A percentile compares a stretch with the other conserved stretches of the same genome.
Evolutionary conservation across 139 green algal species (phyloP).

Genomic region (Picochlorum costavermella): DNA sequence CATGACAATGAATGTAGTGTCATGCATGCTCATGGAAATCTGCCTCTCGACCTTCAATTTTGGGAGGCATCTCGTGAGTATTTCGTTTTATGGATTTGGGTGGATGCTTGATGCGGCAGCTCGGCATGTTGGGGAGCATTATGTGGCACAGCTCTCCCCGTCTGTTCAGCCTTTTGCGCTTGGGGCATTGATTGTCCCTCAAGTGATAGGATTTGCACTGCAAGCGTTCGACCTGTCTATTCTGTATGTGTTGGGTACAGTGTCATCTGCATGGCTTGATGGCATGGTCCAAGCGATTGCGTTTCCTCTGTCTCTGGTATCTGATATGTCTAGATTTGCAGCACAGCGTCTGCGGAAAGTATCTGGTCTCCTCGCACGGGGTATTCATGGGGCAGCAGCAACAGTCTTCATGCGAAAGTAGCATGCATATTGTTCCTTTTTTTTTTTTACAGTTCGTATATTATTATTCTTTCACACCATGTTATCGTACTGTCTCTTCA

Average conservation of each 20-base stretch:
- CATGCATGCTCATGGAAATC: conserved; percentile 1
- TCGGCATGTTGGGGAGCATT: neutral
- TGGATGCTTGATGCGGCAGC: conserved; percentile 7
- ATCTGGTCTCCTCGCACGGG: neutral
- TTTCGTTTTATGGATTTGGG: conserved; percentile 3
- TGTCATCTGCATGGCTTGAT: neutral
- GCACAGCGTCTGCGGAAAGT: neutral
- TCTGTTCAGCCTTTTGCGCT: neutral
- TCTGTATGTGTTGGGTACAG: neutral
- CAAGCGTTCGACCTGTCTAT: conserved; percentile 2
- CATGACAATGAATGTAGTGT: too few species aligned
- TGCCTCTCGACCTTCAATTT: neutral
- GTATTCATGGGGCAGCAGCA: neutral
- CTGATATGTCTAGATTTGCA: neutral
- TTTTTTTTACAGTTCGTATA: too few species aligned
- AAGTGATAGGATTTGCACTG: conserved; percentile 2
- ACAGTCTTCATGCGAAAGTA: too few species aligned
- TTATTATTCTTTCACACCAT: too few species aligned
- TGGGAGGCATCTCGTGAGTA: conserved; percentile 1
- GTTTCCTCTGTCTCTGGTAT: neutral
- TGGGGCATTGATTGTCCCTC: neutral
- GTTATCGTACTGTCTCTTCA: too few species aligned
- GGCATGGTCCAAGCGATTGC: neutral
- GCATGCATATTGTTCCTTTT: too few species aligned
- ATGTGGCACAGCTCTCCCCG: neutral